phyloP scores from a whole-genome alignment of 257 asterid genomes.

The Osmanthus fragrans region DNA sequence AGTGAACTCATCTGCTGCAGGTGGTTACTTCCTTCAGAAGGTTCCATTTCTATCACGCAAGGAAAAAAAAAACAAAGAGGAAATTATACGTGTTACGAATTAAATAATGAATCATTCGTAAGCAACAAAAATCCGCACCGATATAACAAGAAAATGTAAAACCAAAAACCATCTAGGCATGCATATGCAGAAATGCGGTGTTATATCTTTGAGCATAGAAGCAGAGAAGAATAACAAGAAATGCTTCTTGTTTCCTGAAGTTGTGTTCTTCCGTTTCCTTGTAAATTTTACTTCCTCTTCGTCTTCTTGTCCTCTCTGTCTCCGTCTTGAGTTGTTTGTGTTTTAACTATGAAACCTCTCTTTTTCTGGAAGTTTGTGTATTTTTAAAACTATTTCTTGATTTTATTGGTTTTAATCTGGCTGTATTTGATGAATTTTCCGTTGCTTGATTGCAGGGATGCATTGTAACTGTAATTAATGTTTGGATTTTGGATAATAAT shows the following conservation, averaged over 20 bases:
- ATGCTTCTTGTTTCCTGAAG: background rate
- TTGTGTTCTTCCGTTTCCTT: background rate
- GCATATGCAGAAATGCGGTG: background rate
- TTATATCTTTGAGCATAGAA: background rate
- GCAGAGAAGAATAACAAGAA: background rate
- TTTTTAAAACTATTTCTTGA: background rate
- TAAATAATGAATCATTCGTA: background rate
- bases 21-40: background rate
- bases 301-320: background rate
- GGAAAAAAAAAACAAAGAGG: no score
- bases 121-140: background rate
- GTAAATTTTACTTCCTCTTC: background rate
- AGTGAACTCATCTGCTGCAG: background rate
- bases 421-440: no score
- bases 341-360: background rate
- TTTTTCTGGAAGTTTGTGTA: background rate
- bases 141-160: background rate
- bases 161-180: background rate
- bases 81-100: background rate
- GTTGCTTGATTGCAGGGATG: background rate
- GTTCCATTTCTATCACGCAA: background rate
- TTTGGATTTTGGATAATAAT: background rate
- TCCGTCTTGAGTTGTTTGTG: background rate
- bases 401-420: no score
- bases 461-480: background rate